Evolutionary conservation across 805 yeast genomes (phyloP).

Genomic region (Yamadazyma paraphyllophila): DNA sequence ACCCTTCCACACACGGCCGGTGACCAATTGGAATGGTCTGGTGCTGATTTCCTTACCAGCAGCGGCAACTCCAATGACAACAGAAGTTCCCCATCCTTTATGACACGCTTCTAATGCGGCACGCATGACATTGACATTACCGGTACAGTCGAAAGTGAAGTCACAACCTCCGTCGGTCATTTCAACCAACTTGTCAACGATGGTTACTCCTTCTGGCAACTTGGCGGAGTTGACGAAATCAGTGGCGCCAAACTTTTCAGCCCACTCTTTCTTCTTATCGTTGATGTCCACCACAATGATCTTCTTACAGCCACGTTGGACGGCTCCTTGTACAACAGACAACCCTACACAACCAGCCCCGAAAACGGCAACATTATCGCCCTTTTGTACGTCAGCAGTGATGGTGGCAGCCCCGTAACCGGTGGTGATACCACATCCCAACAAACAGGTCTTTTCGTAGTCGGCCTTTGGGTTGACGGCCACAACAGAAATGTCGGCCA

Average conservation of each 20-base stretch:
- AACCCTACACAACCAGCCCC: constrained; percentile 99
- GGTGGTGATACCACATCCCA: constrained; percentile 98
- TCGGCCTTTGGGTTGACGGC: constrained; percentile 85
- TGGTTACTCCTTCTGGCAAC: constrained; percentile 67
- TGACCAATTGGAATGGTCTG: constrained; percentile 97
- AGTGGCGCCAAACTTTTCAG: constrained; percentile 88
- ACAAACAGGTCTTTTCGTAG: constrained; percentile 80
- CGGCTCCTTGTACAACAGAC: constrained; percentile 94
- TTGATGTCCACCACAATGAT: constrained; percentile 87
- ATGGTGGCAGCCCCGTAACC: constrained; percentile 97
- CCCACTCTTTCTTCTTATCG: constrained; percentile 82
- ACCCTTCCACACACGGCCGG: constrained; percentile 99
- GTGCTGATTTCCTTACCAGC: constrained; percentile 96
- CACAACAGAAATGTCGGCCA: constrained; percentile 94
- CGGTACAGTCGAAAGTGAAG: constrained; percentile 96
- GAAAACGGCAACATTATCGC: constrained; percentile 93
- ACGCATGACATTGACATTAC: constrained; percentile 94
- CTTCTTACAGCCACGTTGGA: constrained; percentile 72
- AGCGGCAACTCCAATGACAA: constrained; percentile 97
- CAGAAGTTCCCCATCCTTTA: constrained; percentile 98
- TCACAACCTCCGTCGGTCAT: constrained; percentile 97
- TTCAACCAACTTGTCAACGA: constrained; percentile 80
- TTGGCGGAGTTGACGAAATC: constrained; percentile 86
- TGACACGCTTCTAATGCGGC: constrained; percentile 95
- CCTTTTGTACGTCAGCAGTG: constrained; percentile 86